Evolutionary conservation across 1,284 basidiomycete genomes (phyloP), one percentile per base, ranked within the genome.

Genomic region (Calocybe gambosa): DNA sequence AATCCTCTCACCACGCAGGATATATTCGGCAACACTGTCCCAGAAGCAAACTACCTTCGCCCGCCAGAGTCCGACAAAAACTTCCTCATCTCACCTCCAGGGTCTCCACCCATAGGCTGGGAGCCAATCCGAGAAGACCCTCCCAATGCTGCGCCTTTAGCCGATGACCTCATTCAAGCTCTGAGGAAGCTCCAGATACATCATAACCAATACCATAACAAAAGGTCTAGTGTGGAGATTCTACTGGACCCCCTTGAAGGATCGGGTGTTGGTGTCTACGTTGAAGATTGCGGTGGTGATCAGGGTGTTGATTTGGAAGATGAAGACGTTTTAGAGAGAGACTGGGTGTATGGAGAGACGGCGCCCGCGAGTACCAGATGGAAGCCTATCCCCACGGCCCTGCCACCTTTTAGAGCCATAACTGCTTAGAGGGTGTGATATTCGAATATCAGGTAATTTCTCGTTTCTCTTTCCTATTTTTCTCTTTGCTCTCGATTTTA

Each of bases 21-120:
- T 34, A 49, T 49, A 16, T 51, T 40, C 21, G 61, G 55, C 37
- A 54, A 45, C 43, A 36, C 55, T 43, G 54, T 71, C 34, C 67
- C 68, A 9, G 62, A 73, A 42, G 69, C 66, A 15, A 71, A 72
- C 51, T 78, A 85, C 56, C 78, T 97, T 38, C 77, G 74, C 21
- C 90, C 91, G 0, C 95, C 95, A 0, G 70, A 75, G 0, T 61
- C 83, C 31, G 87, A 92, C 57, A 91, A 91, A 69, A 98, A 99
- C 69, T 98, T 98, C 68, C 77, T 99, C 43, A 95, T 99, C 56
- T 97, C 93, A 0, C 95, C 95, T 0, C 96, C 96, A 1, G 96
- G 95, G n/a, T 94, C 91, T 0, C 95, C 96, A 0, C 95, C 95
- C 0, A 85, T 96, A 1, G 95, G 95, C 1, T 99, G 95, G 95